phyloP scores from a whole-genome alignment of 108 stramenopile genomes.

The Schizochytrium sp. region DNA sequence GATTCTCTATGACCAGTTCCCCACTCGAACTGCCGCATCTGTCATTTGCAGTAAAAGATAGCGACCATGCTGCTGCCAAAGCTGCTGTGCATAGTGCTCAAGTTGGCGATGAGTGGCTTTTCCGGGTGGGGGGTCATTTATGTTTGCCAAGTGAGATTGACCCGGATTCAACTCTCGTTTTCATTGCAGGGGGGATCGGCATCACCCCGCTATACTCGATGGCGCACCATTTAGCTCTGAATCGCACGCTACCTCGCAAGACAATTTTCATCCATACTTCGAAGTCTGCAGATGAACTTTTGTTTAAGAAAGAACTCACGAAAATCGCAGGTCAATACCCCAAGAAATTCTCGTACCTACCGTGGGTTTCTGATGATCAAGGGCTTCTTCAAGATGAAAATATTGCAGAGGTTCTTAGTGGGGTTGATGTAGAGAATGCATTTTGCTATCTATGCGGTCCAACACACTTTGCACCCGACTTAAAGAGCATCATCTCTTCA shows the following conservation, averaged over 20 bases:
- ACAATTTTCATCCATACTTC: not conserved
- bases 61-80: not conserved
- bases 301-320: not conserved
- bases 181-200: slow-evolving; percentile 25
- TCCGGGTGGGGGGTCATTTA: slow-evolving; percentile 1
- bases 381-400: not conserved
- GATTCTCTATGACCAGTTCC: not conserved
- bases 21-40: not conserved
- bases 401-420: not conserved
- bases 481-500: not conserved
- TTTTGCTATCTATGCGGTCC: not conserved
- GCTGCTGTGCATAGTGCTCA: not conserved
- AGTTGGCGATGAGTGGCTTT: not conserved
- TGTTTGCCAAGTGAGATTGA: not conserved
- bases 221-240: not conserved
- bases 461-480: not conserved
- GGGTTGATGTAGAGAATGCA: not conserved
- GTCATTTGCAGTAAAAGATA: not conserved
- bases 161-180: not conserved
- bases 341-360: not conserved
- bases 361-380: not conserved
- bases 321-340: not conserved
- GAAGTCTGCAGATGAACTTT: not conserved
- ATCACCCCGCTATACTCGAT: slow-evolving; percentile 11
- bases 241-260: not conserved